Evolutionary conservation across 306 rosid genomes (phyloP).

Genomic region (Begonia masoniana): DNA sequence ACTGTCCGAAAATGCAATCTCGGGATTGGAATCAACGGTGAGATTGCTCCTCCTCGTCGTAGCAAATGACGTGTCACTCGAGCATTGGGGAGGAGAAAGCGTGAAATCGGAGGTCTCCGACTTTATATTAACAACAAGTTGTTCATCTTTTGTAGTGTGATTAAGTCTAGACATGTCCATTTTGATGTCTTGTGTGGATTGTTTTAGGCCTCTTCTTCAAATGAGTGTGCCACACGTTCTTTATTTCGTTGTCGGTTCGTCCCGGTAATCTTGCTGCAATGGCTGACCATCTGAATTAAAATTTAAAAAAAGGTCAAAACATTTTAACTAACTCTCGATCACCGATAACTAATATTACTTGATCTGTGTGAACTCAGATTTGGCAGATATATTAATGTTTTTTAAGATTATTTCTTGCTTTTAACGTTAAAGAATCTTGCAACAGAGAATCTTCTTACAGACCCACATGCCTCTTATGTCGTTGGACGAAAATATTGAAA

Average conservation of each 20-base stretch:
- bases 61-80: constrained; percentile 31
- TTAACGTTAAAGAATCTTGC: too few relatives aligned
- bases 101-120: background rate
- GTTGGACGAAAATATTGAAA: too few relatives aligned
- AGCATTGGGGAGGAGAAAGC: constrained; percentile 32
- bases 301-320: background rate
- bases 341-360: background rate
- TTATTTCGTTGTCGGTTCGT: constrained; percentile 80
- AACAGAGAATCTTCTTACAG: too few relatives aligned
- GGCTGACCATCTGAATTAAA: constrained; percentile 58
- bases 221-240: constrained; percentile 93
- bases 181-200: constrained; percentile 6
- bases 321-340: background rate
- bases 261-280: constrained; percentile 82
- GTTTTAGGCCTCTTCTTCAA: constrained; percentile 55
- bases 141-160: background rate
- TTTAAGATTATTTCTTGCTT: too few relatives aligned
- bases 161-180: background rate
- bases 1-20: constrained; percentile 10
- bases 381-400: background rate
- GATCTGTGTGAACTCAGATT: background rate
- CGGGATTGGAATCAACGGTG: background rate
- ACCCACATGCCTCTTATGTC: too few relatives aligned
- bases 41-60: background rate
- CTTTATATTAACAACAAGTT: background rate